These are phyloP conservation scores for Globisporangium takayamanum DNA, from an alignment of 352 stramenopile species.

Conservation along the genomic window DNA sequence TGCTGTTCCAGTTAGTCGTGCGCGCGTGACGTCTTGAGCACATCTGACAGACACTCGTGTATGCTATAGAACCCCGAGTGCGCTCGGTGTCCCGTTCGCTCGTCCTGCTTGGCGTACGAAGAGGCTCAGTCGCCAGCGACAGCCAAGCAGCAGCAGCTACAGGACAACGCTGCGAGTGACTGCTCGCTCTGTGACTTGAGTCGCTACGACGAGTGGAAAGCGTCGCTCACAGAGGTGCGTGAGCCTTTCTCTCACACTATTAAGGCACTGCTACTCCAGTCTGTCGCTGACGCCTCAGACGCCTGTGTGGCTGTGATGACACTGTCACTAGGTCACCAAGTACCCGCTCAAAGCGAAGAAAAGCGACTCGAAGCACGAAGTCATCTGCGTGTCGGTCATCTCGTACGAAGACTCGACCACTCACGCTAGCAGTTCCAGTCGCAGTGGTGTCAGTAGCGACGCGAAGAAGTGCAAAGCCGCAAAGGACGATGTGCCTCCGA, in stretches of 20 bases:
- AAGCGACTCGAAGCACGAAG: conserved; percentile 66
- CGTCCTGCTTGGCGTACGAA: conserved; percentile 66
- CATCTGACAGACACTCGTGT: neutral
- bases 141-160: neutral
- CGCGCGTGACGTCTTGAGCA: neutral
- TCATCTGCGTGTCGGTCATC: conserved; percentile 69
- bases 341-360: conserved; percentile 83
- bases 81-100: conserved; percentile 52
- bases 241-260: neutral
- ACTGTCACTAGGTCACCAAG: conserved; percentile 45
- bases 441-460: neutral
- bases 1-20: neutral
- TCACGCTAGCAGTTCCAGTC: neutral
- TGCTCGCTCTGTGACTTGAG: conserved; percentile 68
- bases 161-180: conserved; percentile 6
- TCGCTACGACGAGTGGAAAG: conserved; percentile 48
- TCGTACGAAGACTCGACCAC: conserved; percentile 23
- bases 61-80: conserved; percentile 61
- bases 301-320: neutral
- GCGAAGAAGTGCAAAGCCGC: conserved; percentile 1
- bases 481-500: conserved; percentile 11
- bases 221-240: conserved; percentile 14
- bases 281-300: neutral
- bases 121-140: conserved; percentile 23
- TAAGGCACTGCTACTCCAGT: no score